Base-by-base conservation (phyloP, 2,329 filamentous ascomycete species). In the Pseudopithomyces chartarum region DNA sequence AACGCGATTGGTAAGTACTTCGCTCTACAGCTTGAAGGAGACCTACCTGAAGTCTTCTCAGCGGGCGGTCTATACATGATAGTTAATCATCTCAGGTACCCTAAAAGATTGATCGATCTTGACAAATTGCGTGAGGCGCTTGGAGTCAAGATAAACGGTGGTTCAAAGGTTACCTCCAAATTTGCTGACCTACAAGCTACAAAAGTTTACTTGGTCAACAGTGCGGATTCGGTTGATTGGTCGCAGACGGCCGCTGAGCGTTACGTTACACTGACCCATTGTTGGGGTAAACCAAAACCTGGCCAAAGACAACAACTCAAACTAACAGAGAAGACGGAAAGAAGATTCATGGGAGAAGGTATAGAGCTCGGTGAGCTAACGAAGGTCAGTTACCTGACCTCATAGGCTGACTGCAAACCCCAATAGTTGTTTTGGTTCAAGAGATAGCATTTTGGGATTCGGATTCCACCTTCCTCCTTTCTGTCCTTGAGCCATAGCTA, bases 251-350 rank as follows among this genome's bases (percentile, higher is more conserved):
- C 22, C 15, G 10, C 10, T n/a, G 43, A 23, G 23, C 44, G 32
- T 26, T 47, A 47, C 11, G 44, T 47, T 6, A 47, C 44, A 6
- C 7, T 47, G 29, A 47, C 26, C 11, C 29, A 47, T n/a, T 52
- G 53, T 15, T 58, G 56, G 53, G 56, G 56, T 22, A 10, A 29
- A 17, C 23, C 43, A 12, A 44, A 44, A 11, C 22, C 8, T 5
- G 40, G 4, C 1, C 22, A 44, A 44, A 23, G 40, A 3, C 40
- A 44, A 23, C 40, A 44, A 23, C 40, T 45, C 5, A 32, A 26
- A 7, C 32, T 32, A 10, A 45, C 43, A 2, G 43, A n/a, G 7
- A 29, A 19, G 23, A 45, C 23, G n/a, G 43, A 45, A 8, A 17
- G 15, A 22, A 45, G 12, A 11, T 36, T 44, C 3, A 32, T 22